phyloP scores from a whole-genome alignment of 805 yeast species.

The Myxozyma neotropica region DNA sequence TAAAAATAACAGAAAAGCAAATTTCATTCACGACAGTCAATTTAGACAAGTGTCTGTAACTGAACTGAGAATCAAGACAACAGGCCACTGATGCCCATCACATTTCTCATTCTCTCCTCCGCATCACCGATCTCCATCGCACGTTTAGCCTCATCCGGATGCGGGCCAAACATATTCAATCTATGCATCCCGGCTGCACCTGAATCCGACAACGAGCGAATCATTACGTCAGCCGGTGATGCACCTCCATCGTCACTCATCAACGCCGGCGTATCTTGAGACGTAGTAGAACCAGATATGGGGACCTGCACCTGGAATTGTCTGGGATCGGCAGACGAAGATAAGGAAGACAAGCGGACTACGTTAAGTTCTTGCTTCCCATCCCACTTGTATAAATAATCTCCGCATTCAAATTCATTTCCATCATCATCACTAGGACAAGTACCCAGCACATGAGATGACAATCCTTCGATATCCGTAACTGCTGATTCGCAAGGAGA shows the following conservation, averaged over 20 bases:
- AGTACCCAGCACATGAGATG: neutral
- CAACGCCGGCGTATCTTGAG: slow-evolving; percentile 16
- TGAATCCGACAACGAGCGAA: slow-evolving; percentile 10
- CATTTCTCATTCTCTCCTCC: slow-evolving; percentile 13
- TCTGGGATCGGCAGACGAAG: too few relatives aligned
- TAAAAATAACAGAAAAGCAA: neutral
- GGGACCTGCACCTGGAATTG: neutral
- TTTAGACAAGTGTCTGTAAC: neutral
- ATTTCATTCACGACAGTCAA: neutral
- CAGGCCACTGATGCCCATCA: slow-evolving; percentile 28
- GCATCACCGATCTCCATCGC: neutral
- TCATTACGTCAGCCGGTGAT: slow-evolving; percentile 23
- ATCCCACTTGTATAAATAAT: slow-evolving; percentile 46
- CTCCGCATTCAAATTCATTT: slow-evolving; percentile 46
- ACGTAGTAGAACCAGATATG: neutral
- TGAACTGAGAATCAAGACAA: slow-evolving; percentile 11
- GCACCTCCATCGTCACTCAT: slow-evolving; percentile 21
- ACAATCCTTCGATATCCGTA: neutral
- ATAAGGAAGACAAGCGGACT: slow-evolving; percentile 30
- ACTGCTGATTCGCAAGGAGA: slow-evolving; percentile 1
- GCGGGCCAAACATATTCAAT: slow-evolving; percentile 4
- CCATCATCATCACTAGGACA: slow-evolving; percentile 16
- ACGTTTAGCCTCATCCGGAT: neutral
- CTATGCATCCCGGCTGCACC: neutral
- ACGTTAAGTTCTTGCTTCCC: slow-evolving; percentile 42